Evolutionary conservation across 306 rosid genomes (phyloP).

Genomic region (Vicia faba): DNA sequence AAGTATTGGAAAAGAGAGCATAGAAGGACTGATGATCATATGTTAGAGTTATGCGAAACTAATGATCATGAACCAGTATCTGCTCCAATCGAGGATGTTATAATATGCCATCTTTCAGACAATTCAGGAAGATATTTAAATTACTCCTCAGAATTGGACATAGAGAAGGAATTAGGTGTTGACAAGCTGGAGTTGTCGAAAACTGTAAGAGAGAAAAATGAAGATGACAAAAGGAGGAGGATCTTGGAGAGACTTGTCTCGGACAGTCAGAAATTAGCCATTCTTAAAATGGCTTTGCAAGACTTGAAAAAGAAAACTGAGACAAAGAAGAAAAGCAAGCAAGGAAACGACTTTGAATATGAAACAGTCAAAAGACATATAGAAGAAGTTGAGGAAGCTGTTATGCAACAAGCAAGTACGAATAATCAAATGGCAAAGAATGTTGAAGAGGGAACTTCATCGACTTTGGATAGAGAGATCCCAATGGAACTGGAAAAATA

Average conservation of each 20-base stretch:
- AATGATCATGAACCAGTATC: slow-evolving; percentile 48
- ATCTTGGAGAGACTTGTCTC: slow-evolving; percentile 75
- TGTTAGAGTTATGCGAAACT: slow-evolving; percentile 74
- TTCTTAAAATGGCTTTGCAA: slow-evolving; percentile 60
- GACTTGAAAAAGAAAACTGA: slow-evolving; percentile 74
- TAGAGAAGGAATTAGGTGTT: slow-evolving; percentile 72
- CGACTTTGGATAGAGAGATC: slow-evolving; percentile 44
- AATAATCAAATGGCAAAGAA: slow-evolving; percentile 64
- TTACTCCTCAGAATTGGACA: slow-evolving; percentile 55
- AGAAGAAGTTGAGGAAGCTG: slow-evolving; percentile 78
- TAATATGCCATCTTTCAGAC: slow-evolving; percentile 33
- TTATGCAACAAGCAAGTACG: slow-evolving; percentile 54
- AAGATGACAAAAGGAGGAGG: slow-evolving; percentile 57
- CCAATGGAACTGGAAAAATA: slow-evolving; percentile 16
- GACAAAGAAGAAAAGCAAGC: slow-evolving; percentile 54
- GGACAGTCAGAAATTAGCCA: slow-evolving; percentile 66
- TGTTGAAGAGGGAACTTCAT: slow-evolving; percentile 51
- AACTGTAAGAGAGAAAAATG: slow-evolving; percentile 42
- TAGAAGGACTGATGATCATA: slow-evolving; percentile 55
- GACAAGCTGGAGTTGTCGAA: slow-evolving; percentile 68
- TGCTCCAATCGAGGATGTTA: slow-evolving; percentile 43
- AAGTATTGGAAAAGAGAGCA: slow-evolving; percentile 53
- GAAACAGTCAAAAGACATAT: slow-evolving; percentile 73
- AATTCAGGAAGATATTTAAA: slow-evolving; percentile 37
- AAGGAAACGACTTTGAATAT: slow-evolving; percentile 52